Evolutionary conservation across 495 filamentous ascomycete species (phyloP), one percentile per base, ranked within the genome.

Genomic region (Trichoderma asperelloides): DNA sequence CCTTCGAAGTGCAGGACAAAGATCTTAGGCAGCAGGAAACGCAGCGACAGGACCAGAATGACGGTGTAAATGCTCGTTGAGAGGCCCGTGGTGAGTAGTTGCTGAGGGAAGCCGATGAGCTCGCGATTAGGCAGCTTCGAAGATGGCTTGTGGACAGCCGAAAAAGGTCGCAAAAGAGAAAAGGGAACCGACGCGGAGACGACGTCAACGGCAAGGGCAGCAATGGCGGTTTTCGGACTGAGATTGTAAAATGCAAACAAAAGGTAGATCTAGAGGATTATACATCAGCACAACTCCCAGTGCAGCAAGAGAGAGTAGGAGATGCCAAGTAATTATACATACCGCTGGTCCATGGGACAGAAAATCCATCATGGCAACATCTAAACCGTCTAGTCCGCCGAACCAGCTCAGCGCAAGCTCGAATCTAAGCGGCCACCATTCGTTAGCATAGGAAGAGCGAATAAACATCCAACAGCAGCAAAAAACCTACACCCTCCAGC

Each of bases 391-490:
- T 73, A 86, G 91, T 62, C 85, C 81, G 43, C 86, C 78, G 68
- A 79, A 82, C 92, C 91, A 96, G 40, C 84, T 86, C 21, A 91
- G 69, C 27, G 81, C 87, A 62, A 96, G 80, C 74, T 90, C 87
- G 41, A 87, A 79, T 66, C 88, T 84, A 66, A 33, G 33, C 33
- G 9, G 25, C 15, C 7, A 63, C 65, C 63, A 37, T 62, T 62
- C 21, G n/a, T 65, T 57, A 37, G 40, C 49, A 28, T 23, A 18
- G 5, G 7, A 18, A 51, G 6, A n/a, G 43, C 43, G 2, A 7
- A 21, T 2, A 3, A 9, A 5, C 2, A 51, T 3, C 16, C 1
- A 3, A 7, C 1, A 51, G 21, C 7, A 51, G 21, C 18, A 51
- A 51, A 8, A 18, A 47, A 78, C 82, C 72, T 69, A 85, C 83